Evolutionary conservation across 495 filamentous ascomycete genomes (phyloP).

Genomic region (Bathelium albidoporum): DNA sequence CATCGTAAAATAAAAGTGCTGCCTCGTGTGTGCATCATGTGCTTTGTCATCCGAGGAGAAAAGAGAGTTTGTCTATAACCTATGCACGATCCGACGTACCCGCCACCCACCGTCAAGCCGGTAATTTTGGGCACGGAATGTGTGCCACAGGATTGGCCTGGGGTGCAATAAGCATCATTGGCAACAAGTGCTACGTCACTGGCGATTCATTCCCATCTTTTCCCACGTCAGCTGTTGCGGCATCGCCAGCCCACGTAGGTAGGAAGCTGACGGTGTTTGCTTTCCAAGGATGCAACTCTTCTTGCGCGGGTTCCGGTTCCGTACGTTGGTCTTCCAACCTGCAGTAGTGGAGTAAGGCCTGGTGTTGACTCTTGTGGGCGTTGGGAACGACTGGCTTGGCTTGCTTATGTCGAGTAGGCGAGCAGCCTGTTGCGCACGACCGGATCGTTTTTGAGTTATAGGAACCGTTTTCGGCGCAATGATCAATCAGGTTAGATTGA

Average conservation of each 20-base stretch:
- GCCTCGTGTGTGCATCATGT: conserved; percentile 3
- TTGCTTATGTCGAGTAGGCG: not conserved
- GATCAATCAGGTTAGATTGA: not conserved
- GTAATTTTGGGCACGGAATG: not conserved
- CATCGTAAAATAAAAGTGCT: not conserved
- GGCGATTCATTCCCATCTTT: not conserved
- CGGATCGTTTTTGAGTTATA: not conserved
- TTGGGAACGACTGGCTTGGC: not conserved
- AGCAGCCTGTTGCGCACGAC: not conserved
- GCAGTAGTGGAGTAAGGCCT: not conserved
- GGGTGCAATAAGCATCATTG: not conserved
- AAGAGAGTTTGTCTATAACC: not conserved
- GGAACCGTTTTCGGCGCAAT: not conserved
- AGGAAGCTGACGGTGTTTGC: conserved; percentile 4
- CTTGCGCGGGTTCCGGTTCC: not conserved
- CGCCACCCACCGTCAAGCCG: not conserved
- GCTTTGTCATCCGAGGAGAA: not conserved
- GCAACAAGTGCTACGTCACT: not conserved
- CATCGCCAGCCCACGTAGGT: not conserved
- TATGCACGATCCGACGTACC: not conserved
- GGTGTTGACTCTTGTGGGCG: not conserved
- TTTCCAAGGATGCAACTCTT: not conserved
- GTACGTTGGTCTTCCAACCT: not conserved
- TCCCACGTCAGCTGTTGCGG: conserved; percentile 1
- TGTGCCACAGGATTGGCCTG: not conserved